Percentiles rank a stretch among this genome's conserved stretches.
Conservation (phyloP, 352 stramenopile genomes). For the Phytophthora pinifolia region DNA sequence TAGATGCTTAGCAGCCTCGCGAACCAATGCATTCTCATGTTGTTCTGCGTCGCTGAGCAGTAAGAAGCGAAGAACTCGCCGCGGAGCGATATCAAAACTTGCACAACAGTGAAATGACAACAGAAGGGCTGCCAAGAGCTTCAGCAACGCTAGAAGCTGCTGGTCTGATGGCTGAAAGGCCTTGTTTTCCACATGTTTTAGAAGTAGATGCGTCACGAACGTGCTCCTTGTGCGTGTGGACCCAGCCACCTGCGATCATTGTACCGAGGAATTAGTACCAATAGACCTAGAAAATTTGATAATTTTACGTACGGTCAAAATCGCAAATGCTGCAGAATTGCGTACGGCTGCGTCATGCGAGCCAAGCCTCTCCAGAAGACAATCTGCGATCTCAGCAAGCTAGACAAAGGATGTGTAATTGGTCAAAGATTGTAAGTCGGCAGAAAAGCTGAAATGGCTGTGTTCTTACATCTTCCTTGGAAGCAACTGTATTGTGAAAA, state of each 20-base stretch:
- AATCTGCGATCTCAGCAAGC: slow-evolving; percentile 10
- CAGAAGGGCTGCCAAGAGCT: slow-evolving; percentile 41
- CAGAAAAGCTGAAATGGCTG: neutral
- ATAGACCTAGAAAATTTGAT: neutral
- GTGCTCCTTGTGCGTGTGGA: slow-evolving; percentile 31
- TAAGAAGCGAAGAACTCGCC: slow-evolving; percentile 42
- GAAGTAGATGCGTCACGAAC: slow-evolving; percentile 43
- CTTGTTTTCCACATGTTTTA: slow-evolving; percentile 30
- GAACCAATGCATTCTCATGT: slow-evolving; percentile 43
- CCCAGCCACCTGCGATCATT: slow-evolving; percentile 32
- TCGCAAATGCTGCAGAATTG: slow-evolving; percentile 14
- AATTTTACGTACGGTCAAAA: slow-evolving; percentile 17
- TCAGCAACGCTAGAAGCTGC: slow-evolving; percentile 38
- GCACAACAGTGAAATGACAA: slow-evolving; percentile 50
- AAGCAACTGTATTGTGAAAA: slow-evolving; percentile 18
- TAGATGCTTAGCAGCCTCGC: slow-evolving; percentile 41
- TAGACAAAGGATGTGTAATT: neutral
- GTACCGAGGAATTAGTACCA: neutral
- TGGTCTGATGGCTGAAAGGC: slow-evolving; percentile 22
- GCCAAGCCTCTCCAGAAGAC: slow-evolving; percentile 14
- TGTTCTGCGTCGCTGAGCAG: slow-evolving; percentile 26
- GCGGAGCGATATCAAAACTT: slow-evolving; percentile 42
- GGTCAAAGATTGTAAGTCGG: neutral
- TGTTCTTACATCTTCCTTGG: slow-evolving; percentile 15
- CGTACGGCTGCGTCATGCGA: slow-evolving; percentile 12